A percentile compares a stretch with the other conserved stretches of the same genome.
These are phyloP conservation scores for Penicillium decumbens DNA, from an alignment of 2,329 filamentous ascomycete genomes.

Conservation along the genomic window DNA sequence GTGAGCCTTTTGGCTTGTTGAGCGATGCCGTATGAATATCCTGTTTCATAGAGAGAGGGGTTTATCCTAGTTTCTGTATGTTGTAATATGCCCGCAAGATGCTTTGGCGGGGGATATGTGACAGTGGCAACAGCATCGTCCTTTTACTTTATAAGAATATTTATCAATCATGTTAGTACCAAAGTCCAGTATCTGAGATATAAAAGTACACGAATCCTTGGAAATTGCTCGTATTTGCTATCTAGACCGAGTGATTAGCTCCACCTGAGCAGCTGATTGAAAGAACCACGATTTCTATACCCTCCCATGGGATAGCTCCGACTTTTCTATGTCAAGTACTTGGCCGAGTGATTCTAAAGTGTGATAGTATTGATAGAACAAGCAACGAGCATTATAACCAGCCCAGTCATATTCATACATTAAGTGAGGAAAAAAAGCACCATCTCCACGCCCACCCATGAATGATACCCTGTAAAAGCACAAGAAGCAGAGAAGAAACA, in stretches of 20 bases:
- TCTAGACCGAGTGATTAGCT: no score
- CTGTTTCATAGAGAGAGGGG: not conserved
- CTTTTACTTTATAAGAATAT: no score
- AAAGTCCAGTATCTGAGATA: no score
- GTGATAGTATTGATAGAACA: not conserved
- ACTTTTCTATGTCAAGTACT: not conserved
- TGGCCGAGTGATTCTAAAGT: no score
- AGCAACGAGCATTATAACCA: constrained; percentile 1
- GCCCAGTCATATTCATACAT: constrained; percentile 20
- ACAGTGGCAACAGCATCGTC: no score
- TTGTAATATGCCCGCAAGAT: not conserved
- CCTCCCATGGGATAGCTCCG: not conserved
- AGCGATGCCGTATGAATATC: not conserved
- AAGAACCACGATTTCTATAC: no score
- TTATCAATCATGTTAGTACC: no score
- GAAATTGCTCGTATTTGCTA: no score
- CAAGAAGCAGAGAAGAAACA: constrained; percentile 2
- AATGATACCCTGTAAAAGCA: constrained; percentile 1
- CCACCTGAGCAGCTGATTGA: no score
- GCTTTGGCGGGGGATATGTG: no score
- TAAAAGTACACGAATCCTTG: no score
- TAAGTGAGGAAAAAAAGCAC: constrained; percentile 10
- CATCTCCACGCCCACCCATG: constrained; percentile 12
- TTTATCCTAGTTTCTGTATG: not conserved
- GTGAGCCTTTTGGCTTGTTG: not conserved